phyloP scores from a whole-genome alignment of 805 yeast genomes.

The Monosporozyma siamensis region DNA sequence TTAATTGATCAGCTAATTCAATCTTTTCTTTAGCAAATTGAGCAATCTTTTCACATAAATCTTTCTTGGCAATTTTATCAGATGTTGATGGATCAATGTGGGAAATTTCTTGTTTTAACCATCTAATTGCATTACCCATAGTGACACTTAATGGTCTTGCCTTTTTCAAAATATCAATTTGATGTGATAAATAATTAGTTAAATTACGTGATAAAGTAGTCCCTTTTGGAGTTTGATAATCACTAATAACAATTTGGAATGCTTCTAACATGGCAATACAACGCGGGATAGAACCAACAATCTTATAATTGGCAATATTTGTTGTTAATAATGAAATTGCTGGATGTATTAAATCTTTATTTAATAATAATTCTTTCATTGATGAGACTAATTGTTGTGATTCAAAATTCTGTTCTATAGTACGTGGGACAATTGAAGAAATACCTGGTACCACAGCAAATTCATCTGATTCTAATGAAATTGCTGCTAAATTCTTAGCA shows the following conservation, averaged over 20 bases:
- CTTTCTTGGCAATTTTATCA: conserved; percentile 50
- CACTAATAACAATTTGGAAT: conserved; percentile 68
- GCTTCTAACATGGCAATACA: conserved; percentile 78
- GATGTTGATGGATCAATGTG: conserved; percentile 61
- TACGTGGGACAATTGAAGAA: conserved; percentile 36
- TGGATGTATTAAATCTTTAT: conserved; percentile 67
- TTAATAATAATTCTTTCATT: conserved; percentile 27
- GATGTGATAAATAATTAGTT: conserved; percentile 80
- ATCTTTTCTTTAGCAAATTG: conserved; percentile 77
- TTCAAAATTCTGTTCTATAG: conserved; percentile 28
- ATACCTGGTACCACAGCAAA: conserved; percentile 32
- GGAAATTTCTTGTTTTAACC: conserved; percentile 92
- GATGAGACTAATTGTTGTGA: conserved; percentile 23
- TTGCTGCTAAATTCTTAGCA: conserved; percentile 20
- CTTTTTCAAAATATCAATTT: conserved; percentile 82
- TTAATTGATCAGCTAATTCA: conserved; percentile 72
- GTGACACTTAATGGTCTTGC: conserved; percentile 87
- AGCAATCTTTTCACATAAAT: conserved; percentile 60
- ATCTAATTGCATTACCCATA: conserved; percentile 96
- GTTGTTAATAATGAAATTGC: conserved; percentile 68
- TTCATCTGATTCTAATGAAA: conserved; percentile 21
- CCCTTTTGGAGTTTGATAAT: conserved; percentile 77
- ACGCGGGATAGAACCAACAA: conserved; percentile 85
- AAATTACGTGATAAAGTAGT: conserved; percentile 81
- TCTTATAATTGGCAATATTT: conserved; percentile 70